Evolutionary conservation across 768 basidiomycete species (phyloP).

Genomic region (Leccinum fibrillosum): DNA sequence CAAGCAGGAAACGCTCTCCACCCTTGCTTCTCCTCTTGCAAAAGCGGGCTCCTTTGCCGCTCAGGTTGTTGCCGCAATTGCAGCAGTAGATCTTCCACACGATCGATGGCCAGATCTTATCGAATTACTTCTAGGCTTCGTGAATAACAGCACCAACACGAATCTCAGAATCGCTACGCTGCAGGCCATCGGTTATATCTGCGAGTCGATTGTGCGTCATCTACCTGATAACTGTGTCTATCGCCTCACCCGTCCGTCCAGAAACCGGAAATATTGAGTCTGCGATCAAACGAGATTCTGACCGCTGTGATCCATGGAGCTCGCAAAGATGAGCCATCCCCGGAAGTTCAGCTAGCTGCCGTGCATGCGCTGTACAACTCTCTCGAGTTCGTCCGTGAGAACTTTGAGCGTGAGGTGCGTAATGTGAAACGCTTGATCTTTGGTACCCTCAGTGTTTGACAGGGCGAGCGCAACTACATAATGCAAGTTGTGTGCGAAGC

Average conservation of each 20-base stretch:
- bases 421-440: neutral
- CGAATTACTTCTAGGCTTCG: conserved; percentile 81
- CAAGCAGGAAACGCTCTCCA: conserved; percentile 82
- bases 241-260: conserved; percentile 30
- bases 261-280: conserved; percentile 89
- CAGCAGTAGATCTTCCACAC: conserved; percentile 85
- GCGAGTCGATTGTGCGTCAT: conserved; percentile 86
- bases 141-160: conserved; percentile 68
- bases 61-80: conserved; percentile 92
- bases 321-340: conserved; percentile 88
- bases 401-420: conserved; percentile 94
- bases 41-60: conserved; percentile 87
- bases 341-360: conserved; percentile 90
- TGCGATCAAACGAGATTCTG: conserved; percentile 94
- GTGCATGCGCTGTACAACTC: conserved; percentile 93
- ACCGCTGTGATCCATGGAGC: conserved; percentile 99
- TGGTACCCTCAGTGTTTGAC: conserved; percentile 6
- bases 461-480: conserved; percentile 99
- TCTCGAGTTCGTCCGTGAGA: conserved; percentile 94
- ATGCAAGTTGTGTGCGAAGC: conserved; percentile 99
- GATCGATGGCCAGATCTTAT: conserved; percentile 91
- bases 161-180: conserved; percentile 84
- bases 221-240: neutral
- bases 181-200: conserved; percentile 95
- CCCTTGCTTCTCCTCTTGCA: conserved; percentile 66